Evolutionary conservation across 1,139 yeast genomes (phyloP), one percentile per base, ranked within the genome.

Genomic region (Wickerhamiella infanticola): DNA sequence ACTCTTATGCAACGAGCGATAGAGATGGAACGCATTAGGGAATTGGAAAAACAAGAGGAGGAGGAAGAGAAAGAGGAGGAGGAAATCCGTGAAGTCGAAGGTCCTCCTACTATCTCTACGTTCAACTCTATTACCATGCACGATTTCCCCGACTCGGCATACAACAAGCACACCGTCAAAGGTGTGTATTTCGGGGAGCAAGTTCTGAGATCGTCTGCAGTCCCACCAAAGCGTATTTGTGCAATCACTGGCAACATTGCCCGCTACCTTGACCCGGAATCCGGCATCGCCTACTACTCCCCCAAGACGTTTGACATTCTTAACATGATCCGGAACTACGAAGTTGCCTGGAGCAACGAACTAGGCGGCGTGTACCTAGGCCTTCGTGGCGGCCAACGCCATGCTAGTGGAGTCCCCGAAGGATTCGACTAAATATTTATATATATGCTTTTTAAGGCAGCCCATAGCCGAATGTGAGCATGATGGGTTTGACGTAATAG

Each of bases 351-450:
- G 96, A 71, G 73, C 53, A 78, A 79, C 42, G 74, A 71, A 31
- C 69, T 75, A 44, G 93, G 93, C 13, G 83, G 86, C 0, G 72
- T 74, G 1, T 80, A 80, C 55, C 72, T 80, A 39, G 77, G 77
- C 33, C 67, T 74, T 13, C 68, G 80, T 49, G 71, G 71, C 38
- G 70, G 73, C 9, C 67, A 65, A 39, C 67, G 74, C 41, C 88
- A 79, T 53, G 95, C 95, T 0, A 73, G 73, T 50, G 96, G 95
- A 3, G 95, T 86, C 3, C 97, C 97, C 0, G 81, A 79, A 45
- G 94, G 94, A 3, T 51, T 51, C 35, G 45, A 35, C 6, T 42
- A 29, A 27, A 39, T 37, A 33, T 27, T 45, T 42, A 24, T 35
- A 25, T 31, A 18, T 38, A 38, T 8, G 9, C 13, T 26, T 24